phyloP scores from a whole-genome alignment of 169 alveolate genomes.

The Sarcocystis neurona region DNA sequence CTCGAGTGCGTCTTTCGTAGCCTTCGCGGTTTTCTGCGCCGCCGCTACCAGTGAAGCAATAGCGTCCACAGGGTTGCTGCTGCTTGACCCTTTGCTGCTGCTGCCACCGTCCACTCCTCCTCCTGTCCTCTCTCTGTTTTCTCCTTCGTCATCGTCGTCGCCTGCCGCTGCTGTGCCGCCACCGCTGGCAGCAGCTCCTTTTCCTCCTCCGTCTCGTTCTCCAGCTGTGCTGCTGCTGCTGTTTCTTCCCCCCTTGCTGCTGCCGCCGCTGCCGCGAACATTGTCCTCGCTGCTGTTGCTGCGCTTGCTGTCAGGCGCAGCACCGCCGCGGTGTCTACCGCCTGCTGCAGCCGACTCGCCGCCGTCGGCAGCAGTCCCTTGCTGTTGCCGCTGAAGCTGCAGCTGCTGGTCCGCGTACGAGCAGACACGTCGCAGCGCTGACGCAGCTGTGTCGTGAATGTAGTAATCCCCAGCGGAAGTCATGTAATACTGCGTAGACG shows the following conservation, averaged over 20 bases:
- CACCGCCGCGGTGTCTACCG: background rate
- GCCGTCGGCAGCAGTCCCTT: background rate
- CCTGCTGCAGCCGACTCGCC: background rate
- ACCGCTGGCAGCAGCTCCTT: background rate
- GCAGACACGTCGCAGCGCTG: conserved; percentile 46
- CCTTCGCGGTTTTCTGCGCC: conserved; percentile 58
- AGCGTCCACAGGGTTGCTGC: background rate
- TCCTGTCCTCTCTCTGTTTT: background rate
- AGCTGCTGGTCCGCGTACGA: conserved; percentile 4
- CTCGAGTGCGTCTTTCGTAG: conserved; percentile 58
- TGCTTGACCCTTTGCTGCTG: background rate
- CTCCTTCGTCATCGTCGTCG: background rate
- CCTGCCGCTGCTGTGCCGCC: background rate
- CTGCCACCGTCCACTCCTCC: background rate
- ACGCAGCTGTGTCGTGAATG: conserved; percentile 17
- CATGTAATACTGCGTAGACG: conserved; percentile 46
- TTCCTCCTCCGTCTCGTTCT: background rate
- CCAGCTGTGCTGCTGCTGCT: background rate
- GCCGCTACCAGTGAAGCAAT: conserved; percentile 53
- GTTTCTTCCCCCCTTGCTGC: background rate
- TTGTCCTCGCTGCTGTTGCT: too few species aligned
- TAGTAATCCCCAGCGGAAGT: conserved; percentile 55
- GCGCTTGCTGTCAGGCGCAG: background rate
- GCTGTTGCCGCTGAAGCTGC: conserved; percentile 19
- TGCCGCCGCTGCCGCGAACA: background rate